phyloP scores from a whole-genome alignment of 768 basidiomycete genomes.

The Butyriboletus loyo region DNA sequence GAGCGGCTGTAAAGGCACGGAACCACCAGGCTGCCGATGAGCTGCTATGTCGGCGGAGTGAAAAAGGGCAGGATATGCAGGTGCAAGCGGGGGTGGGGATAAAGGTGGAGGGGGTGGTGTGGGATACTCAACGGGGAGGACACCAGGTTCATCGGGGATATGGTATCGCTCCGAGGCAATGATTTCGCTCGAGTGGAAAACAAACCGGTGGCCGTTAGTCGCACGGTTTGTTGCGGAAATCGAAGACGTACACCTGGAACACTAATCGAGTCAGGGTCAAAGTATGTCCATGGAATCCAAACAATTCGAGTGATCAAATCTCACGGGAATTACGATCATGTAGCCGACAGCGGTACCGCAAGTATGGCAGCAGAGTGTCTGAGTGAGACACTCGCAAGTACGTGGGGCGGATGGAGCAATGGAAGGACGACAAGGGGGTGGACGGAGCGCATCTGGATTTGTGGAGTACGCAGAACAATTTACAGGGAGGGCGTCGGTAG shows the following conservation, averaged over 20 bases:
- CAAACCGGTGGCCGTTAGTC: conserved; percentile 84
- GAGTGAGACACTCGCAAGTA: conserved; percentile 84
- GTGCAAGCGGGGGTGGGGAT: conserved; percentile 30
- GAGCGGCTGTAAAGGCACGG: conserved; percentile 19
- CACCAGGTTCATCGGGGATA: conserved; percentile 60
- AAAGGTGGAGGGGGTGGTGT: conserved; percentile 31
- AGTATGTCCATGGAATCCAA: conserved; percentile 3
- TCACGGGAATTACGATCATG: conserved; percentile 70
- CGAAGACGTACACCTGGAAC: conserved; percentile 70
- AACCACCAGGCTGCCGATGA: conserved; percentile 11
- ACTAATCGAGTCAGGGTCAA: conserved; percentile 37
- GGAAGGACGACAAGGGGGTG: conserved; percentile 37
- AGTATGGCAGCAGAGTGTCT: conserved; percentile 74
- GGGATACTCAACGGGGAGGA: conserved; percentile 44
- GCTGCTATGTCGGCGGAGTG: conserved; percentile 27
- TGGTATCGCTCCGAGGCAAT: conserved; percentile 61
- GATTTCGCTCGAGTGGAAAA: conserved; percentile 77
- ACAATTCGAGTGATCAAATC: conserved; percentile 9
- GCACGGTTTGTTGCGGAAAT: conserved; percentile 63
- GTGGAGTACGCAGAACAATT: conserved; percentile 70
- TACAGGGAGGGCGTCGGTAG: conserved; percentile 74
- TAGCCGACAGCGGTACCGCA: conserved; percentile 77
- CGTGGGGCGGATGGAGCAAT: conserved; percentile 37
- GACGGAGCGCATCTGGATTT: conserved; percentile 42
- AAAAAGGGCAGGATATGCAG: conserved; percentile 28